Evolutionary conservation across 1,284 basidiomycete species (phyloP), one percentile per base, ranked within the genome.

Genomic region (Schizopora paradoxa): DNA sequence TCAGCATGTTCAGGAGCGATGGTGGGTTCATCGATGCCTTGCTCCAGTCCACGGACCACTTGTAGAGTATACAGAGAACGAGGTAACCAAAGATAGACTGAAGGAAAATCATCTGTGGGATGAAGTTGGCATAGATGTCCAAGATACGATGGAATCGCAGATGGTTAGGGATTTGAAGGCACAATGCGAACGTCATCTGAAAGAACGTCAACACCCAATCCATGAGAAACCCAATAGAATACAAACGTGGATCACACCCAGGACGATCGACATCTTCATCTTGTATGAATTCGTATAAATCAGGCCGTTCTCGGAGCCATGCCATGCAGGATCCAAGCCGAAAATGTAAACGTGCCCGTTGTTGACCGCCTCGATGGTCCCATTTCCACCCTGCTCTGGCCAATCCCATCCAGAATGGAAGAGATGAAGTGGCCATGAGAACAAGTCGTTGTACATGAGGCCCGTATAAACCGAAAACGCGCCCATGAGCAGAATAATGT

Each of bases 241-340:
- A 72, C 87, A 52, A 66, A 95, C 92, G 66, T 99, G 96, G 55
- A 91, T 87, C 54, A 99, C 95, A 67, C 96, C 96, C 48, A 99
- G 70, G 45, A 99, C 82, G 61, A 99, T 87, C 13, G 92, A 91
- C 92, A 99, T 94, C 74, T 99, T 99, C 96, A 99, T 99, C 83
- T 99, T 99, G 76, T 96, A 94, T 46, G 94, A 98, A 67, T 99
- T 99, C 53, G 88, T 90, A 66, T 99, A 99, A 46, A 98, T 84
- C 49, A 99, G 76, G 1, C 74, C 74, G 62, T 99, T 99, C 56
- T 93, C 90, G 6, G 94, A 77, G 27, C 86, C 92, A 63, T 97
- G 93, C 96, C 96, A 99, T 45, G 72, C 83, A 36, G 95, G 93
- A 65, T 99, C 96, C 55, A 99, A 66, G 56, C 96, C 96, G 57